Conservation (phyloP, 345 rosid genomes). For the Combretum micranthum region DNA sequence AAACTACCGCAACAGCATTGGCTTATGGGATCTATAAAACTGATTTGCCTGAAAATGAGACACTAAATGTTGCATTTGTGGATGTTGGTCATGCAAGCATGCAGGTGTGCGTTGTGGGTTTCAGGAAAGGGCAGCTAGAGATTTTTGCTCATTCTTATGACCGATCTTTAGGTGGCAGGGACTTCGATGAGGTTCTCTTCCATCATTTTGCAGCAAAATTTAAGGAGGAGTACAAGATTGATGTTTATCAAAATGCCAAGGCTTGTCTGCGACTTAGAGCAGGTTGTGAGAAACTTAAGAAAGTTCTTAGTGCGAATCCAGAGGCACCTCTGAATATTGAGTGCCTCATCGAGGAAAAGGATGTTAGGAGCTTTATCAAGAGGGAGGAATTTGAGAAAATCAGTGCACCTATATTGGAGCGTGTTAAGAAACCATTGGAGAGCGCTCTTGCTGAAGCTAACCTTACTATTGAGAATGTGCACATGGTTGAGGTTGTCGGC, state of each 20-base stretch:
- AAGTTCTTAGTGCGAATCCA: constrained; percentile 93
- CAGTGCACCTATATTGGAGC: constrained; percentile 75
- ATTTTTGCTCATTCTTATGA: constrained; percentile 75
- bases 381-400: constrained; percentile 92
- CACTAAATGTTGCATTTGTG: constrained; percentile 79
- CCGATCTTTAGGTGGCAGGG: constrained; percentile 83
- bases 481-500: constrained; percentile 92
- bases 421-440: constrained; percentile 81
- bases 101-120: constrained; percentile 95
- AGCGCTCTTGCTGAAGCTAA: constrained; percentile 91
- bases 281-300: constrained; percentile 86
- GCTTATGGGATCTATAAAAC: constrained; percentile 98
- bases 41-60: constrained; percentile 83
- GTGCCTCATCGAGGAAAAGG: constrained; percentile 97
- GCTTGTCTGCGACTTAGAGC: constrained; percentile 83
- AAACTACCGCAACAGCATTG: constrained; percentile 91
- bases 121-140: constrained; percentile 85
- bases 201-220: constrained; percentile 71
- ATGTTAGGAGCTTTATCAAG: constrained; percentile 77
- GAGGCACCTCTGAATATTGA: constrained; percentile 82
- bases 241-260: constrained; percentile 78
- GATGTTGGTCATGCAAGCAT: constrained; percentile 89
- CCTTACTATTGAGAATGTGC: constrained; percentile 64
- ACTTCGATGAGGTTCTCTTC: constrained; percentile 86
- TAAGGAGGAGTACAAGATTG: constrained; percentile 87